Evolutionary conservation across 306 rosid genomes (phyloP), one percentile per base, ranked within the genome.

Genomic region (Vigna mungo): DNA sequence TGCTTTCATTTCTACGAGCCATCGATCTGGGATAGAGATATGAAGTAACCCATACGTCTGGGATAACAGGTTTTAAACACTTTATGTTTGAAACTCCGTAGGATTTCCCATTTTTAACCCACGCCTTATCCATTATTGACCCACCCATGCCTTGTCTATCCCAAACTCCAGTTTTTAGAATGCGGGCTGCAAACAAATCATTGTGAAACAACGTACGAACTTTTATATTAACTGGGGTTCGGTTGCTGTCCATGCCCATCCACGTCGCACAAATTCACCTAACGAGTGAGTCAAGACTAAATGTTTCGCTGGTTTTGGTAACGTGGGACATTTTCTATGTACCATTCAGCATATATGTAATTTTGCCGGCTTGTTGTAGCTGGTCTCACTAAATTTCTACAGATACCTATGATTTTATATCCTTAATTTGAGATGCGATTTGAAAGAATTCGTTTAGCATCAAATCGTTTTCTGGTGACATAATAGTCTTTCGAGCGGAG

Each of bases 61-160:
- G 63, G 76, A 53, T 68, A 66, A 60, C 30, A 47, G 39, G 27
- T 77, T 62, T 15, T 20, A 32, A 60, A 49, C 27, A 39, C 21
- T 36, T 48, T 59, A 11, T 36, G 32, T 55, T 25, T 7, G 62
- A 32, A 39, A n/a, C 34, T n/a, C 11, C 5, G 36, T 21, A 20
- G 5, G 55, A 49, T 63, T 30, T 76, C 41, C 39, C 51, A 34
- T 49, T 51, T 14, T 34, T 51, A 34, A 49, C 52, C 34, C 27
- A 2, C 27, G 3, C 3, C 27, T 2, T 25, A 25, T 25, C 27
- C 27, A 25, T 23, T 23, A 23, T 23, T 23, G 27, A 25, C 27
- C 27, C 37, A 11, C 2, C 63, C 63, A 56, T 4, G 43, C 7
- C 32, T 4, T 37, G 21, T 53, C 37, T 36, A 21, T 39, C 9